Evolutionary conservation across 2,329 filamentous ascomycete species (phyloP).

Genomic region (Colletotrichum theobromicola): DNA sequence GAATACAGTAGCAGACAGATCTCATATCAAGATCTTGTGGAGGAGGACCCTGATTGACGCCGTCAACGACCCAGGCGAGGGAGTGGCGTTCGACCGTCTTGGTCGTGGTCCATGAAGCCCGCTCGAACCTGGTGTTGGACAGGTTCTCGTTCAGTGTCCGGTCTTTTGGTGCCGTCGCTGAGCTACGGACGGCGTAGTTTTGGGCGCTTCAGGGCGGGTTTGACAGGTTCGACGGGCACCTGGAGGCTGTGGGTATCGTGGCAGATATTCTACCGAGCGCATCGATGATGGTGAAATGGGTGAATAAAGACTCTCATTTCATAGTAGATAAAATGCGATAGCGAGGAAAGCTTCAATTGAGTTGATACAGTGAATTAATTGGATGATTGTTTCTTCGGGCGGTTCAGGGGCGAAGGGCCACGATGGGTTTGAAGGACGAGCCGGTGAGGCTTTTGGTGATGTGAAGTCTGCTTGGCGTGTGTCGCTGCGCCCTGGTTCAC

Average conservation of each 20-base stretch:
- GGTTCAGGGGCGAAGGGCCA: not conserved
- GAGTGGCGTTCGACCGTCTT: not conserved
- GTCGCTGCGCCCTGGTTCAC: not conserved
- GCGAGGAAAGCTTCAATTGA: not conserved
- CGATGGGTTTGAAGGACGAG: not conserved
- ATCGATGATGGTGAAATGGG: not conserved
- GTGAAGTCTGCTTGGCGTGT: not conserved
- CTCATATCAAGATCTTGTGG: not conserved
- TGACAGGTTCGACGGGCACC: not conserved
- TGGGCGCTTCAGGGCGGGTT: too few species aligned
- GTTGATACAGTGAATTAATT: accelerated
- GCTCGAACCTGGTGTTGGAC: not conserved
- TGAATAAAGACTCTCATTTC: accelerated
- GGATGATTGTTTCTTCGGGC: not conserved
- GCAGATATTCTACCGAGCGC: not conserved
- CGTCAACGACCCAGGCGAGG: not conserved
- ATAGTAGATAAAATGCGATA: not conserved
- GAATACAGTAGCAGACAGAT: not conserved
- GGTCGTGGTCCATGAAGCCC: not conserved
- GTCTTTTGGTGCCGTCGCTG: not conserved
- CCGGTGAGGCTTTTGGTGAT: not conserved
- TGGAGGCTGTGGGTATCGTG: not conserved
- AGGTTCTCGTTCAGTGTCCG: not conserved
- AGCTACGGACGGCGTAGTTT: not conserved
- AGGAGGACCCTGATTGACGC: not conserved